A percentile compares a stretch with the other conserved stretches of the same genome.
phyloP scores from a whole-genome alignment of 2,329 filamentous ascomycete genomes.

The Trichophyton benhamiae region DNA sequence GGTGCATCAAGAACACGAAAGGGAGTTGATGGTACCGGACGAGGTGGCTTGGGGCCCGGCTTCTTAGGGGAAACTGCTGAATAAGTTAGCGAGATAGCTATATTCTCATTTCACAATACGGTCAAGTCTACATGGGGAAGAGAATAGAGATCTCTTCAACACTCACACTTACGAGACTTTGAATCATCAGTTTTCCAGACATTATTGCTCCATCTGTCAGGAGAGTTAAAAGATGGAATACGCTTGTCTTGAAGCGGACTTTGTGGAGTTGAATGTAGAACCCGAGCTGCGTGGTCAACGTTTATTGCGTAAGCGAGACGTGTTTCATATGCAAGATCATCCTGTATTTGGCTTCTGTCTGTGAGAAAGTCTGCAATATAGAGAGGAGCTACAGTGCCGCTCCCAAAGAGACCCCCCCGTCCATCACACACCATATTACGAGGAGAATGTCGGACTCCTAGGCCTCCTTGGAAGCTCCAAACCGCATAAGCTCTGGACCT shows the following conservation, averaged over 20 bases:
- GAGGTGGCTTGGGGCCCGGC: conserved; percentile 13
- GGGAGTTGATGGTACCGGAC: conserved; percentile 55
- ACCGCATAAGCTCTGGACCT: conserved; percentile 43
- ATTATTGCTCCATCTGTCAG: conserved; percentile 30
- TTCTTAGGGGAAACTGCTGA: neutral
- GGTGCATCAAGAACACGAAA: conserved; percentile 87
- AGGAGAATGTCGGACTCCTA: conserved; percentile 28
- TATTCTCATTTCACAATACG: too few species aligned
- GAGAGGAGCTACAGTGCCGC: conserved; percentile 58
- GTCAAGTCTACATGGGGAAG: neutral
- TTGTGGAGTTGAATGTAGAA: conserved; percentile 44
- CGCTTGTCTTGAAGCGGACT: neutral
- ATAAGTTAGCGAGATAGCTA: neutral
- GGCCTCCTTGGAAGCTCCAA: conserved; percentile 65
- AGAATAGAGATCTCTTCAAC: neutral
- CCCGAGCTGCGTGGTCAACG: conserved; percentile 56
- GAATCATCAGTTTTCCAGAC: conserved; percentile 18
- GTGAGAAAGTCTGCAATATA: conserved; percentile 47
- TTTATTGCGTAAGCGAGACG: conserved; percentile 69
- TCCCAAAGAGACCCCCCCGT: conserved; percentile 51
- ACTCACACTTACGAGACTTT: neutral
- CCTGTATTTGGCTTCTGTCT: conserved; percentile 42
- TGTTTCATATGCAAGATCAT: conserved; percentile 56
- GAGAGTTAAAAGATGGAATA: conserved; percentile 15
- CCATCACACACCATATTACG: conserved; percentile 45